Evolutionary conservation across 768 basidiomycete genomes (phyloP).

Genomic region (Boletus edulis): DNA sequence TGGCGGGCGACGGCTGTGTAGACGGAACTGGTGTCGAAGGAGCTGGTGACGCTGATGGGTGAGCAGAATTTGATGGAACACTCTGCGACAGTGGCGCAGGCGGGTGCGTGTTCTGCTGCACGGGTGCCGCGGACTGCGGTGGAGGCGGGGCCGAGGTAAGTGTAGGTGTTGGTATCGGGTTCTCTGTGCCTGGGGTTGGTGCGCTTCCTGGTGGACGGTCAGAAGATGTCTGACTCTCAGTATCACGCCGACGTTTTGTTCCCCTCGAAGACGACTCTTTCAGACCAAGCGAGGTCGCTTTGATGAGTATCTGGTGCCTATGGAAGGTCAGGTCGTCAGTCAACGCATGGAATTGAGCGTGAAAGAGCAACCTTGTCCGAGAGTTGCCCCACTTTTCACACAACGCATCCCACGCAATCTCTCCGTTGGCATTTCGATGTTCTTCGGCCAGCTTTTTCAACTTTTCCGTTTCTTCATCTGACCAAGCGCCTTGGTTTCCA

Average conservation of each 20-base stretch:
- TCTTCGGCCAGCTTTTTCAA: conserved; percentile 69
- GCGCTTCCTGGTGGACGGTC: conserved; percentile 23
- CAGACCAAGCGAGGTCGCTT: conserved; percentile 74
- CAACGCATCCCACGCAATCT: conserved; percentile 79
- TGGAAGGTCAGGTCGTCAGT: conserved; percentile 3
- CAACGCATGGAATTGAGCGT: background rate
- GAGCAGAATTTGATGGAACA: conserved; percentile 24
- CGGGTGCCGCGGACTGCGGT: conserved; percentile 14
- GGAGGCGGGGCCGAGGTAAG: conserved; percentile 27
- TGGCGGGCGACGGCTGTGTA: conserved; percentile 35
- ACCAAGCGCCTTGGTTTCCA: conserved; percentile 72
- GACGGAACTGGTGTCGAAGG: conserved; percentile 33
- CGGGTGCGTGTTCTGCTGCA: conserved; percentile 26
- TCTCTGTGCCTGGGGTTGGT: conserved; percentile 20
- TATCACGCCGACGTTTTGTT: conserved; percentile 56
- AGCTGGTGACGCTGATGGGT: conserved; percentile 33
- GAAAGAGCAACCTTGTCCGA: conserved; percentile 57
- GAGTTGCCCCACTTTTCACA: conserved; percentile 71
- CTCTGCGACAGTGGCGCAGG: conserved; percentile 33
- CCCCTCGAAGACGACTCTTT: conserved; percentile 72
- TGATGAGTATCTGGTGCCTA: conserved; percentile 82
- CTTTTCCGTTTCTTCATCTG: conserved; percentile 71
- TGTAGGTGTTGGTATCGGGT: conserved; percentile 15
- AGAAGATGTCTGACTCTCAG: conserved; percentile 31
- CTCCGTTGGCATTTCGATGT: conserved; percentile 45